Evolutionary conservation across 2,329 filamentous ascomycete species (phyloP).

Genomic region (Aspergillus neoniger): DNA sequence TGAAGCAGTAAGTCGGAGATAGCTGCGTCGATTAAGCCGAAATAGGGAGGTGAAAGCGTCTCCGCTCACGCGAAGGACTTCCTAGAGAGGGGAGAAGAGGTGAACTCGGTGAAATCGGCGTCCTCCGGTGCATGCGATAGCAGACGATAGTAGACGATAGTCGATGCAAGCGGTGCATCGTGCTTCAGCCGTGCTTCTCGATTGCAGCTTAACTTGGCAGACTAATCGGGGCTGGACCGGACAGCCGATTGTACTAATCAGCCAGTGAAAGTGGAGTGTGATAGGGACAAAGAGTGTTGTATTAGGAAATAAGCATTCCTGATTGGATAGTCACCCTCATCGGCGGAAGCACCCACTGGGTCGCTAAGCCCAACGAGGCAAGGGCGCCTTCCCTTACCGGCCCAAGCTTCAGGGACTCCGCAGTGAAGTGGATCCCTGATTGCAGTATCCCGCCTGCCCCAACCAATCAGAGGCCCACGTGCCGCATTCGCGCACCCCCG

Average conservation of each 20-base stretch:
- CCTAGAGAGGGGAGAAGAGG: background rate
- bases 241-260: background rate
- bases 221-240: background rate
- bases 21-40: background rate
- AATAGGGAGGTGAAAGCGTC: background rate
- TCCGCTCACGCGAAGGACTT: background rate
- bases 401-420: conserved; percentile 18
- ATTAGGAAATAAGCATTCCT: background rate
- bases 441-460: conserved; percentile 3
- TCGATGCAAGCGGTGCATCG: background rate
- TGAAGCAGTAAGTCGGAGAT: background rate
- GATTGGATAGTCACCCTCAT: background rate
- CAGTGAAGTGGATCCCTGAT: background rate
- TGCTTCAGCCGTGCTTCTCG: background rate
- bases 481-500: conserved; percentile 17
- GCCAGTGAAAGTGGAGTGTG: too few species aligned
- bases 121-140: background rate
- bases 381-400: background rate
- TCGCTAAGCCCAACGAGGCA: background rate
- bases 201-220: conserved; percentile 5
- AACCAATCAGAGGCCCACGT: conserved; percentile 24
- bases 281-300: too few species aligned
- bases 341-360: background rate
- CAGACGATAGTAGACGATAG: background rate
- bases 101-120: background rate